Evolutionary conservation across 805 yeast species (phyloP).

Genomic region (Jamesozyma jinghongensis): DNA sequence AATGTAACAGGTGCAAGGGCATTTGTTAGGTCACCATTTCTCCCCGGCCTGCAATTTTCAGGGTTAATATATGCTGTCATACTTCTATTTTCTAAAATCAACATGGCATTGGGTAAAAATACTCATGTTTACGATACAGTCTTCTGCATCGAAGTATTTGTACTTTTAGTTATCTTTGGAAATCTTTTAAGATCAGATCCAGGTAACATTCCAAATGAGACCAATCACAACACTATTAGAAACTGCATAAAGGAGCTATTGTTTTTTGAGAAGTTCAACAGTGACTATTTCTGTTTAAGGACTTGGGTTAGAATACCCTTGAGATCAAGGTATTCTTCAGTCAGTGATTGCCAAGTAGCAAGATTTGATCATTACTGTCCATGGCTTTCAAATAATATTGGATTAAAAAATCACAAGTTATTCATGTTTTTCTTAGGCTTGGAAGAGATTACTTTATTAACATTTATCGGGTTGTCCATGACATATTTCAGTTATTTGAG

Average conservation of each 20-base stretch:
- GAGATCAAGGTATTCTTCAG: slow-evolving; percentile 64
- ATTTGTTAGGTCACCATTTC: slow-evolving; percentile 58
- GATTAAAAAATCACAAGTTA: slow-evolving; percentile 75
- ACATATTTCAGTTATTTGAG: not conserved
- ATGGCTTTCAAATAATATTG: slow-evolving; percentile 86
- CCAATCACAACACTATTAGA: slow-evolving; percentile 34
- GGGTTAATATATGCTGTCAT: too few species aligned
- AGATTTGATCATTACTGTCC: slow-evolving; percentile 91
- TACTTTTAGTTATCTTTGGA: not conserved
- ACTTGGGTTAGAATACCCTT: slow-evolving; percentile 70
- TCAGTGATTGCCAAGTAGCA: slow-evolving; percentile 54
- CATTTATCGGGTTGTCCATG: not conserved
- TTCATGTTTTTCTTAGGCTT: slow-evolving; percentile 46
- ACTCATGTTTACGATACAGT: too few species aligned
- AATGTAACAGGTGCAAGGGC: slow-evolving; percentile 19
- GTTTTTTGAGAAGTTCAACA: slow-evolving; percentile 53
- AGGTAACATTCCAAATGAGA: slow-evolving; percentile 62
- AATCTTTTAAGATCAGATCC: slow-evolving; percentile 54
- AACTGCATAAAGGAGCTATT: slow-evolving; percentile 50
- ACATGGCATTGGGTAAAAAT: too few species aligned
- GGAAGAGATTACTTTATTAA: not conserved
- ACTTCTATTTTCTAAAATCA: too few species aligned
- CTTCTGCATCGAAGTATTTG: too few species aligned
- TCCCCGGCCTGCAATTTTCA: slow-evolving; percentile 48
- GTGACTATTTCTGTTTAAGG: slow-evolving; percentile 67